Base-by-base conservation (phyloP, 1,284 basidiomycete genomes). In the Sanghuangporus baumii region DNA sequence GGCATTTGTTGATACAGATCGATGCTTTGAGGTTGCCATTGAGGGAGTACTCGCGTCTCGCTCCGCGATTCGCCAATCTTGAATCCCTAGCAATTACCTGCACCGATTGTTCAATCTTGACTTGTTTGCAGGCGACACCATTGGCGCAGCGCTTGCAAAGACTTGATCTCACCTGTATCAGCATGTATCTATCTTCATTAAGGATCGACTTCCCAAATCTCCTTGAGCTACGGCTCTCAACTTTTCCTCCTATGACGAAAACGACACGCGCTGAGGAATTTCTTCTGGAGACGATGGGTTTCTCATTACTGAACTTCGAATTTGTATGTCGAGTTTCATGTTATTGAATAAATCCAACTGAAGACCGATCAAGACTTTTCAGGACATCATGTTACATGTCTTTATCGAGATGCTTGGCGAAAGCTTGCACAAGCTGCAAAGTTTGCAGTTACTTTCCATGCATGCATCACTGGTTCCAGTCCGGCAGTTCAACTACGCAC, bases 171-270 rank as follows among this genome's bases (percentile, higher is more conserved):
- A 38, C 48, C 20, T 50, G 57, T 59, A 41, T 48, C n/a, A 16
- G 26, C 20, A 48, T 34, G 34, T 34, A 48, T 36, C 37, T 59
- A 31, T 59, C 43, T 11, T 26, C 31, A 1, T n/a, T 60, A 11
- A 43, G 18, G 12, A 37, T 56, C n/a, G 54, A 46, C 14, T 61
- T 61, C 26, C 55, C 60, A 11, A 61, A 61, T 38, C 43, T 61
- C n/a, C n/a, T 36, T 1, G 60, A 61, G 31, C 20, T 61, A 12
- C 37, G 60, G 14, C 52, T 61, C 2, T 52, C 59, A 20, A 51
- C 18, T 50, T 18, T 16, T 18, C 34, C 18, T 31, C 38, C 52
- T 8, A 38, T 20, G 31, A 36, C n/a, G 8, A 40, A 18, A 18
- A 38, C 47, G 50, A 43, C 36, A 50, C 34, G 38, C 14, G 36